phyloP scores from a whole-genome alignment of 345 rosid species.

The Salix caprea region DNA sequence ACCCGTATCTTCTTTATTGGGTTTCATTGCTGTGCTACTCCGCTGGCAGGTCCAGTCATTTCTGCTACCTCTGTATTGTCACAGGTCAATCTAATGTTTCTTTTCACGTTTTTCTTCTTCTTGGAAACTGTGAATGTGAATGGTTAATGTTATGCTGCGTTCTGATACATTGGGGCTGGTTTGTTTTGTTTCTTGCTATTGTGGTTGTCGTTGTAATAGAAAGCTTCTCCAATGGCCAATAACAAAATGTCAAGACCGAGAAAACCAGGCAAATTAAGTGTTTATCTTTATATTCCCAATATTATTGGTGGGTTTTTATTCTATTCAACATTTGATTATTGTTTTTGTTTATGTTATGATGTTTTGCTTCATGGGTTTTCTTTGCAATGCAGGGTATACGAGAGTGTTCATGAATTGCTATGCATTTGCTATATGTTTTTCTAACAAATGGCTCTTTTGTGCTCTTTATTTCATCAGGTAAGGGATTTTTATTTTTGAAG shows the following conservation, averaged over 20 bases:
- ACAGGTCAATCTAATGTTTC: not conserved
- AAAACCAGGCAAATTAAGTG: conserved; percentile 51
- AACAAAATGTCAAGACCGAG: conserved; percentile 44
- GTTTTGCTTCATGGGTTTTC: not conserved
- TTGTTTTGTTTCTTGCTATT: not conserved
- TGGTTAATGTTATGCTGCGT: not conserved
- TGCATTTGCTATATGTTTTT: conserved; percentile 77
- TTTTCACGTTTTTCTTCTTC: not conserved
- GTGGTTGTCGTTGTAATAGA: not conserved
- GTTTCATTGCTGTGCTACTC: not conserved
- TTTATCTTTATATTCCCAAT: conserved; percentile 83
- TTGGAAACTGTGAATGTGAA: not conserved
- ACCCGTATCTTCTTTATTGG: not conserved
- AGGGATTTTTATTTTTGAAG: conserved; percentile 4
- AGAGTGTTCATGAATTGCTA: conserved; percentile 71
- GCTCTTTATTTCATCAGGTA: conserved; percentile 72
- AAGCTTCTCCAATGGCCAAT: conserved; percentile 48
- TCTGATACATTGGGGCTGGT: not conserved
- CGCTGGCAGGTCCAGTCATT: not conserved
- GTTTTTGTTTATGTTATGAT: not conserved
- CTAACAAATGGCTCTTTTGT: conserved; percentile 74
- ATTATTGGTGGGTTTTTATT: conserved; percentile 59
- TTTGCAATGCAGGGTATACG: conserved; percentile 51
- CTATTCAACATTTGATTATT: not conserved
- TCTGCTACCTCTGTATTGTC: not conserved